These are phyloP conservation scores for Lonicera japonica DNA, from an alignment of 129 eudicot genomes.

Conservation along the genomic window DNA sequence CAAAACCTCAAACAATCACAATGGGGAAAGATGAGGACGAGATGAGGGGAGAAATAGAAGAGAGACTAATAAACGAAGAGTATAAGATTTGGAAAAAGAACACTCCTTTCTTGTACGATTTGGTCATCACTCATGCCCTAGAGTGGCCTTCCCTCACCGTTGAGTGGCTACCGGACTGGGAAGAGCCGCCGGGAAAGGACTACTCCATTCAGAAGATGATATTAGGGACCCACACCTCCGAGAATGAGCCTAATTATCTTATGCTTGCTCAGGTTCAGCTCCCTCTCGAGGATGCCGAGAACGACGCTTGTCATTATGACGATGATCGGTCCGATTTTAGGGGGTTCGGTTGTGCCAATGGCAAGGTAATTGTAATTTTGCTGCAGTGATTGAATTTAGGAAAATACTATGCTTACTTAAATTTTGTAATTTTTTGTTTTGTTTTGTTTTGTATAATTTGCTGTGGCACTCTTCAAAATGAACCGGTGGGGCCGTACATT, in stretches of 20 bases:
- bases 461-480: no score
- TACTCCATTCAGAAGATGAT: conserved; percentile 88
- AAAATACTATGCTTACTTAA: no score
- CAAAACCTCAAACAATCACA: background rate
- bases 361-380: no score
- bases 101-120: conserved; percentile 89
- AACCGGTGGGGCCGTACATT: no score
- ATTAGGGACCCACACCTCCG: conserved; percentile 88
- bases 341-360: conserved; percentile 73
- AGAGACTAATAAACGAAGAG: conserved; percentile 83
- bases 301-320: conserved; percentile 79
- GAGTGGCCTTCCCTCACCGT: conserved; percentile 98
- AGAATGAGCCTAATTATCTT: conserved; percentile 82
- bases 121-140: conserved; percentile 85
- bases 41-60: conserved; percentile 73
- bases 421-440: no score
- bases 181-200: conserved; percentile 90
- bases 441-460: no score
- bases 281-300: conserved; percentile 86
- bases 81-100: conserved; percentile 97
- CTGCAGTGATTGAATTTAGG: no score
- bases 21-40: conserved; percentile 76
- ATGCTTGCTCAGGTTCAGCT: conserved; percentile 88
- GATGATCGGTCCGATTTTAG: conserved; percentile 72
- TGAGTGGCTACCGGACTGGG: conserved; percentile 88